A percentile compares a stretch with the other conserved stretches of the same genome.
These are phyloP conservation scores for Fusarium multiceps DNA, from an alignment of 2,329 filamentous ascomycete species.

Conservation along the genomic window DNA sequence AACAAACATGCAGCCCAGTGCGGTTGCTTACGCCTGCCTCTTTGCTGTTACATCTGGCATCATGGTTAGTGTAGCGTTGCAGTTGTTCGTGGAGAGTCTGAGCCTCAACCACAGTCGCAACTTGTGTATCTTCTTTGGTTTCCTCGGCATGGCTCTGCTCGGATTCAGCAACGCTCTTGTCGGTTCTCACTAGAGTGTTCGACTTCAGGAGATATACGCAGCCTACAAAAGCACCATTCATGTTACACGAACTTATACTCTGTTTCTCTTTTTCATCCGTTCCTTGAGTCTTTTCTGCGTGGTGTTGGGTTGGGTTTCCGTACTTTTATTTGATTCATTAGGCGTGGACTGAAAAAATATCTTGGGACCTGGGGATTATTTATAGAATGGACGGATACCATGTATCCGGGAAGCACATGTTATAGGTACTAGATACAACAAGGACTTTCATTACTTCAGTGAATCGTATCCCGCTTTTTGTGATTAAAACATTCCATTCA, in stretches of 20 bases:
- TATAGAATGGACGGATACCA: constrained; percentile 36
- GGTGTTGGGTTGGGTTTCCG: constrained; percentile 25
- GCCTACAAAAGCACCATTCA: not conserved
- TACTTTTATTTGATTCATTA: not conserved
- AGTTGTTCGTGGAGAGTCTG: constrained; percentile 87
- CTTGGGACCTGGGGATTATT: constrained; percentile 13
- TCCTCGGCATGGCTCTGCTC: constrained; percentile 87
- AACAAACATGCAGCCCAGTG: constrained; percentile 61
- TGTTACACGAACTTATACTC: not conserved
- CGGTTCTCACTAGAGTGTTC: constrained; percentile 58
- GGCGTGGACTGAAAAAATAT: constrained; percentile 10
- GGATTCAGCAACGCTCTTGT: constrained; percentile 87
- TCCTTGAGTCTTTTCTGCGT: constrained; percentile 18
- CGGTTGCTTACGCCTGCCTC: constrained; percentile 79
- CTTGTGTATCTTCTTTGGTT: constrained; percentile 82
- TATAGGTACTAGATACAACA: constrained; percentile 1
- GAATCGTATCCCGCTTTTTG: not conserved
- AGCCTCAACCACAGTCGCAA: constrained; percentile 83
- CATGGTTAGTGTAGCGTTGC: constrained; percentile 92
- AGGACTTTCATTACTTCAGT: constrained; percentile 2
- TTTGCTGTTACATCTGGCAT: constrained; percentile 93
- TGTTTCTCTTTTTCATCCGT: not conserved
- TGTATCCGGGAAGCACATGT: not conserved
- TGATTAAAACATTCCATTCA: constrained; percentile 19
- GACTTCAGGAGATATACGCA: not conserved